Evolutionary conservation across 495 filamentous ascomycete genomes (phyloP), one percentile per base, ranked within the genome.

Genomic region (Hypoxylon fuscum): DNA sequence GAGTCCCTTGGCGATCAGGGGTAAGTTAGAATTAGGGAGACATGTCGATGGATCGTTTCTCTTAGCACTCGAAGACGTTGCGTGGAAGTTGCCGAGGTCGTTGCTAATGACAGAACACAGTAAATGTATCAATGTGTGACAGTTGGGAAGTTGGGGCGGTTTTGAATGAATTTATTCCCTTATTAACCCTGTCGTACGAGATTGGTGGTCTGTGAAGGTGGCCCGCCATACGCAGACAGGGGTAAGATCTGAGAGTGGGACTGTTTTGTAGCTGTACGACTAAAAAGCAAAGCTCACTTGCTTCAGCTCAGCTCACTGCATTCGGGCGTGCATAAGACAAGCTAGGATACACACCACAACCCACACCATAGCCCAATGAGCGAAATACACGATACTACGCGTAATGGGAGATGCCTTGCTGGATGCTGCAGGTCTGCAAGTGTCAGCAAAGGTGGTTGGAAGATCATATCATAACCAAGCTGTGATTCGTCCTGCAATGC

Each of bases 371-470:
- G 35, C 38, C 69, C 69, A 72, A 72, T 72, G 64, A 63, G 31
- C 51, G 53, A 29, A 53, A 66, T 59, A 63, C 69, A 72, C 69
- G 69, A 67, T 62, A 37, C 62, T 48, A 52, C 54, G 64, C 53
- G 54, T 70, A 63, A 68, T 62, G 64, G 60, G 32, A 59, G 59
- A 62, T 64, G 62, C 56, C 58, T 64, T 69, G 62, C 51, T 57
- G 45, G 23, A 38, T 50, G 49, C 56, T 58, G 56, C 58, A 63
- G 55, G 62, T n/a, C n/a, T n/a, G n/a, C n/a, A n/a, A n/a, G 25
- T 55, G 62, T 63, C 54, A 69, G 67, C 62, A 62, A 45, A 58
- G 31, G 53, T 51, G 64, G 47, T 47, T 52, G 59, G 53, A n/a
- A 34, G 40, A 53, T 43, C 46, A 66, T 66, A 57, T 57, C 31